These are phyloP conservation scores for Penicillium verhagenii DNA, from an alignment of 495 filamentous ascomycete genomes.

Conservation along the genomic window DNA sequence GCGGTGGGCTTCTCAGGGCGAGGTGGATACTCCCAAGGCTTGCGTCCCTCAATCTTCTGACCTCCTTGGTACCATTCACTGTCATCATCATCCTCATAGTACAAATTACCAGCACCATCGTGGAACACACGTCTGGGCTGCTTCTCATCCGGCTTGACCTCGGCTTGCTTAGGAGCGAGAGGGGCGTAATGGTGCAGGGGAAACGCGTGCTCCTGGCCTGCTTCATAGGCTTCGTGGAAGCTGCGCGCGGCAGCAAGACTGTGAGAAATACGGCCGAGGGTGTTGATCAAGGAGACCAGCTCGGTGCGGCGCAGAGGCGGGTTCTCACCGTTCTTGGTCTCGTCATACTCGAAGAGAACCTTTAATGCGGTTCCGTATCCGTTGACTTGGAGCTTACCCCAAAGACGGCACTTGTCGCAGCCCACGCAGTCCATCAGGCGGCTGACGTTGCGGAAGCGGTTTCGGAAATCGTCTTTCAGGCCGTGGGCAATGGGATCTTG, in stretches of 20 bases:
- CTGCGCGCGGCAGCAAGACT: conserved; percentile 70
- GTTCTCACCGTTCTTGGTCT: conserved; percentile 68
- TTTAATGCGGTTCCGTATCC: conserved; percentile 95
- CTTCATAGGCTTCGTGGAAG: conserved; percentile 63
- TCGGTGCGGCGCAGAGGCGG: conserved; percentile 83
- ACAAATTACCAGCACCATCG: conserved; percentile 41
- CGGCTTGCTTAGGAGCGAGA: conserved; percentile 12
- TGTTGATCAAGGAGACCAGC: conserved; percentile 91
- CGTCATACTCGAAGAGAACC: conserved; percentile 92
- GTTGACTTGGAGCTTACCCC: conserved; percentile 96
- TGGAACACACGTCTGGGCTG: conserved; percentile 26
- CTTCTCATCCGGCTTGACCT: conserved; percentile 5
- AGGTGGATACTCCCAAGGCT: conserved; percentile 39
- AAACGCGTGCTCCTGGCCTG: conserved; percentile 33
- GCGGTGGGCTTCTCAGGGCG: conserved; percentile 39
- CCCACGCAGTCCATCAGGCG: conserved; percentile 98
- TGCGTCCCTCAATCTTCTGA: conserved; percentile 17
- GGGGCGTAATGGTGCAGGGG: conserved; percentile 30
- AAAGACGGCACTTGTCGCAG: conserved; percentile 96
- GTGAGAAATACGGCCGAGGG: conserved; percentile 79
- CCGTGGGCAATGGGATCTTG: conserved; percentile 60
- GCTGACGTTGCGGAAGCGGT: conserved; percentile 93
- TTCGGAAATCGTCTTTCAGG: conserved; percentile 95
- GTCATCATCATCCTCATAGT: conserved; percentile 42
- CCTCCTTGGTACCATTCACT: conserved; percentile 38